A percentile compares a stretch with the other conserved stretches of the same genome.
These are phyloP conservation scores for Streptanthus diversifolius DNA, from an alignment of 345 rosid species.

Conservation along the genomic window DNA sequence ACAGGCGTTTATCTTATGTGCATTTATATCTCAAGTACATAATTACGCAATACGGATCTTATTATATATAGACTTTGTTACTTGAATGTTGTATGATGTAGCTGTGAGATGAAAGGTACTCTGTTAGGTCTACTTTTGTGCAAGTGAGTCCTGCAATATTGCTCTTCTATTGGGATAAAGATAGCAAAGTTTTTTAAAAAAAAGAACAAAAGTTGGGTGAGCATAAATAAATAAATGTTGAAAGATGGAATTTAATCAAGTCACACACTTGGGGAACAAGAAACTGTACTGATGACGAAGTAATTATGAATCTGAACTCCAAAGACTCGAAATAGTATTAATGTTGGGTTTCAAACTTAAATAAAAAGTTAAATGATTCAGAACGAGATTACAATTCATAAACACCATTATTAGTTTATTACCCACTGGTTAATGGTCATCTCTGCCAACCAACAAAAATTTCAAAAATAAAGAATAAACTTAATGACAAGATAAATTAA, in stretches of 20 bases:
- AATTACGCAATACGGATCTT: not conserved
- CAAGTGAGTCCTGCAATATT: no score
- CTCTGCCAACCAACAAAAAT: constrained; percentile 28
- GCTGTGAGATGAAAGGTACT: not conserved
- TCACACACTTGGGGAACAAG: not conserved
- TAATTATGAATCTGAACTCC: not conserved
- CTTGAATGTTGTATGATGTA: not conserved
- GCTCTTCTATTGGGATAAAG: no score
- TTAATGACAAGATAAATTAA: constrained; percentile 31
- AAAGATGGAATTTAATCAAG: not conserved
- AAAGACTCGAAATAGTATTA: not conserved
- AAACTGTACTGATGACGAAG: not conserved
- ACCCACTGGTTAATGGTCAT: constrained; percentile 20
- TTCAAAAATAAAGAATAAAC: constrained; percentile 37
- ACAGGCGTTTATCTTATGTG: not conserved
- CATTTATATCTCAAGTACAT: no score
- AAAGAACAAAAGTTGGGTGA: not conserved
- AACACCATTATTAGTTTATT: constrained; percentile 34
- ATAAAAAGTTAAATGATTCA: constrained; percentile 12
- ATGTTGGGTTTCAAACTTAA: constrained; percentile 4
- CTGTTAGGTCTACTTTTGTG: no score
- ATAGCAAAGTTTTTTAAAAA: no score
- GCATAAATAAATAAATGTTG: not conserved
- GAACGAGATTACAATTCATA: constrained; percentile 20
- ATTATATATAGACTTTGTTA: not conserved